Base-by-base conservation (phyloP, 768 basidiomycete genomes). In the Auriscalpium microsporum region DNA sequence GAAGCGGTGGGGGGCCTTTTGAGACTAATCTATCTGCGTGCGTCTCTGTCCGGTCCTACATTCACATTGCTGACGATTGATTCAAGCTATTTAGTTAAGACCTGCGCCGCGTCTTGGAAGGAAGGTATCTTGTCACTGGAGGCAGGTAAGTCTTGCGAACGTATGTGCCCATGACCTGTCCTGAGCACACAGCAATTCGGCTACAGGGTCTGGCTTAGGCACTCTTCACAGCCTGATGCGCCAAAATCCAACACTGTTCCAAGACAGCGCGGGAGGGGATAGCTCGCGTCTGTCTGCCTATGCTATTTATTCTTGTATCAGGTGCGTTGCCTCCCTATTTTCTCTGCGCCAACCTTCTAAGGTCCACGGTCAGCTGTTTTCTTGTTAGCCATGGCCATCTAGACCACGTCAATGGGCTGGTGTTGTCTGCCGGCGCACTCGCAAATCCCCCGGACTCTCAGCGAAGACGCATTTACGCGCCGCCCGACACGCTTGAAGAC, bases 1-100 rank as follows among this genome's bases (percentile, higher is more conserved):
- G 85, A 48, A 65, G 65, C 55, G 70, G 93, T 55, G 94, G 94
- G 46, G 94, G 94, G 49, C 92, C 91, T 8, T 79, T 86, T 62
- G 94, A 97, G 70, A 86, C 84, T 21, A 90, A 97, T 72, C 71
- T 96, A 59, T 90, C 89, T 28, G 86, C 82, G 93, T 92, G 67
- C 61, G 85, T 78, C 46, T 28, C 42, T 3, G 46, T 28, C 46
- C 46, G 46, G 3, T 19, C 16, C 23, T 4, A 7, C 2, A 11
- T 57, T 50, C 51, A 44, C 19, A 49, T 47, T 40, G 40, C 50
- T 59, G 58, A 61, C 40, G 40, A 9, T 17, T n/a, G 13, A 13
- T 17, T 58, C 54, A 64, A 94, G 93, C n/a, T 98, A 95, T 73
- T 73, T 96, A 51, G 69, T 96, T 67, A 98, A 97, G 66, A 79